Evolutionary conservation across 768 basidiomycete genomes (phyloP).

Genomic region (Coprinellus aureogranulatus): DNA sequence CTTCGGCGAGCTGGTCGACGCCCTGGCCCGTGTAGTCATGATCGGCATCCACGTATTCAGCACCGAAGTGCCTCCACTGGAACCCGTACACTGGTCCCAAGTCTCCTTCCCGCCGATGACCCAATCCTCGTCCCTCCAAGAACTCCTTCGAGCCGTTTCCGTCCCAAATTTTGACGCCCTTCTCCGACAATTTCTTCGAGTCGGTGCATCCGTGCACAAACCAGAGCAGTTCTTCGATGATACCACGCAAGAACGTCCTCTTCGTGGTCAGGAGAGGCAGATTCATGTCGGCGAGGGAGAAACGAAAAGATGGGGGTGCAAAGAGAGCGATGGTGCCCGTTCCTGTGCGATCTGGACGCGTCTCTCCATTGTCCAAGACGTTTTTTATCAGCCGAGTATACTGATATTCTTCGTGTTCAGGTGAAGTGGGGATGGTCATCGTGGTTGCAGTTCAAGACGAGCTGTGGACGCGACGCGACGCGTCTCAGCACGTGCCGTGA

Average conservation of each 20-base stretch:
- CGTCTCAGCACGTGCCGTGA: too few species aligned
- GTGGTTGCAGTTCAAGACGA: constrained; percentile 2
- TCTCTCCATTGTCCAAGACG: constrained; percentile 74
- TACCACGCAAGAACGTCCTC: constrained; percentile 87
- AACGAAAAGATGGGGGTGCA: constrained; percentile 86
- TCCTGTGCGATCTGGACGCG: constrained; percentile 87
- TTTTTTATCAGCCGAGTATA: constrained; percentile 80
- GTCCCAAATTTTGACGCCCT: constrained; percentile 96
- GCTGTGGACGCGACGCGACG: too few species aligned
- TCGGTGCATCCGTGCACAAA: constrained; percentile 87
- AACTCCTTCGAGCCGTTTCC: constrained; percentile 91
- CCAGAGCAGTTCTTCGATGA: constrained; percentile 93
- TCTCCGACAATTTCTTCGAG: constrained; percentile 66
- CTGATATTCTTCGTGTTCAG: constrained; percentile 78
- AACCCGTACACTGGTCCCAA: constrained; percentile 97
- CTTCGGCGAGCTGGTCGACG: constrained; percentile 88
- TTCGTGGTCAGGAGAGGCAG: constrained; percentile 95
- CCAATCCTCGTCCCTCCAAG: constrained; percentile 79
- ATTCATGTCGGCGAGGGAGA: constrained; percentile 72
- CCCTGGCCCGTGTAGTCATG: constrained; percentile 77
- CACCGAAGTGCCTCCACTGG: constrained; percentile 95
- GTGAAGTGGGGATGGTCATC: neutral
- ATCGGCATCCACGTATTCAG: constrained; percentile 73
- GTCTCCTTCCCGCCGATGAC: constrained; percentile 84
- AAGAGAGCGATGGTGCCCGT: constrained; percentile 93